phyloP scores from a whole-genome alignment of 257 asterid species.

The Ilex asprella region DNA sequence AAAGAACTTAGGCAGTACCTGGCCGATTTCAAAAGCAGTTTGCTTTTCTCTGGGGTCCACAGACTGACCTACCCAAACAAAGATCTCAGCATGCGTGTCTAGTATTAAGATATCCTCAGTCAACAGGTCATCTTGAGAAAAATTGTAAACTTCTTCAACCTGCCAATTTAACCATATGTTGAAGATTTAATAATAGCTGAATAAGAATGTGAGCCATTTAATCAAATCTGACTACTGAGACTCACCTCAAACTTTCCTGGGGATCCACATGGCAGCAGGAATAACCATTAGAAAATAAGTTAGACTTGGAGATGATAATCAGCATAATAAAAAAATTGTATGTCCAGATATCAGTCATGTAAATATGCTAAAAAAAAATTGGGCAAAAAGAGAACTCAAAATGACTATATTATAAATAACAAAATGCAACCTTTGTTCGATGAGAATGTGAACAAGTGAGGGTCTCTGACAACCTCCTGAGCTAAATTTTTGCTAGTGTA shows the following conservation, averaged over 20 bases:
- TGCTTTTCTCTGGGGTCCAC: conserved; percentile 81
- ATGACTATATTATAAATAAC: not conserved
- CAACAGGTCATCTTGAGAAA: conserved; percentile 91
- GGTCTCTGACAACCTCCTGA: conserved; percentile 70
- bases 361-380: too few relatives aligned
- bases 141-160: conserved; percentile 94
- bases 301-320: conserved; percentile 11
- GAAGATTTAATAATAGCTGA: not conserved
- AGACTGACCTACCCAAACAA: conserved; percentile 96
- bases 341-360: too few relatives aligned
- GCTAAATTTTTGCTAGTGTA: conserved; percentile 74
- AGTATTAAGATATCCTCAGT: conserved; percentile 89
- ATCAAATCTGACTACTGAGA: not conserved
- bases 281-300: conserved; percentile 31
- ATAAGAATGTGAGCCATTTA: not conserved
- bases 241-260: conserved; percentile 94
- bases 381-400: not conserved
- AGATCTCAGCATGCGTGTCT: conserved; percentile 89
- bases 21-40: conserved; percentile 79
- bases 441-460: conserved; percentile 76
- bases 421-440: conserved; percentile 48
- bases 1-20: conserved; percentile 37
- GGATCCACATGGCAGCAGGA: conserved; percentile 25
- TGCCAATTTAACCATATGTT: conserved; percentile 7
- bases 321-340: not conserved